phyloP scores from a whole-genome alignment of 257 asterid genomes.

The Gardenia jasminoides region DNA sequence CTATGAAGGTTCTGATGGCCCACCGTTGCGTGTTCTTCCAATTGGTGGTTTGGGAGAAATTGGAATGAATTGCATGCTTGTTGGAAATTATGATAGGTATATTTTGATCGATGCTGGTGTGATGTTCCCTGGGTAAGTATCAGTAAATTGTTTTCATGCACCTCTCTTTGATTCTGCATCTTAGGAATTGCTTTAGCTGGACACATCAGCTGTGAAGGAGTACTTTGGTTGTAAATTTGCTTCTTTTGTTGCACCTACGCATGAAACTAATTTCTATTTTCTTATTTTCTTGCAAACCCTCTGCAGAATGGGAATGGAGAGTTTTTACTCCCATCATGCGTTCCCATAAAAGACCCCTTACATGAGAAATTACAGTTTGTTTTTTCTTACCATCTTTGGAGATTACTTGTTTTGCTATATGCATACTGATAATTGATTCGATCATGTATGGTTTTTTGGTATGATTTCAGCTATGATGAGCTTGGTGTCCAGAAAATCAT shows the following conservation, averaged over 20 bases:
- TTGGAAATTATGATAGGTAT: slow-evolving; percentile 92
- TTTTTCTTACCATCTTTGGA: neutral
- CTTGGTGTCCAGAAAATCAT: slow-evolving; percentile 98
- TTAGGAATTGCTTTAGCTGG: too few relatives aligned
- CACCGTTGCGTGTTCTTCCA: slow-evolving; percentile 88
- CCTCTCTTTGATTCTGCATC: neutral
- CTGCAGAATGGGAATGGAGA: neutral
- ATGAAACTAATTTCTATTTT: neutral
- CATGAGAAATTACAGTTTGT: neutral
- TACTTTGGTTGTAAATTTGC: neutral
- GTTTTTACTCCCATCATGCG: neutral
- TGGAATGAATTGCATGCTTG: slow-evolving; percentile 99
- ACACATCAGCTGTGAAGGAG: neutral
- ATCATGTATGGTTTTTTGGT: neutral
- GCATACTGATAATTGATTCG: slow-evolving; percentile 12
- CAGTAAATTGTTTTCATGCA: slow-evolving; percentile 4
- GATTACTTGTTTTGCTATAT: too few relatives aligned
- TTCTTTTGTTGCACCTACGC: neutral
- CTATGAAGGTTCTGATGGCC: slow-evolving; percentile 95
- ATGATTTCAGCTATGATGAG: slow-evolving; percentile 66
- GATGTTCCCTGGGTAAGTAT: slow-evolving; percentile 95
- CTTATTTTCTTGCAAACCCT: neutral
- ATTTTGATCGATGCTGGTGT: slow-evolving; percentile 95
- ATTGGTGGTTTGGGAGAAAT: slow-evolving; percentile 99
- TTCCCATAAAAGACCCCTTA: neutral